Evolutionary conservation across 805 yeast species (phyloP).

Genomic region (Lachancea thermotolerans): DNA sequence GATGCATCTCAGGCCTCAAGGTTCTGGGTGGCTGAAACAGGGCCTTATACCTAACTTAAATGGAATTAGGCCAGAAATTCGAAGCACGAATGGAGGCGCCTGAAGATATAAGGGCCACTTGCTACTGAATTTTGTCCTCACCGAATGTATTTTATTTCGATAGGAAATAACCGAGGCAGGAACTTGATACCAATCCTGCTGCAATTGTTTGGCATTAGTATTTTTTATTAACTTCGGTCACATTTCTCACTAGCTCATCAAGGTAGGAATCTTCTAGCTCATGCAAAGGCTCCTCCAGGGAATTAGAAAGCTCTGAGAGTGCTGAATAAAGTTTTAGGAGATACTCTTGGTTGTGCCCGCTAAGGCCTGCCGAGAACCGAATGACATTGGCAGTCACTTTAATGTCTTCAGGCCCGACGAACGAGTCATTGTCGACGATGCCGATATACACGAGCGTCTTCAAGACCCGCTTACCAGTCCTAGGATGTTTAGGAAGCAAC

Average conservation of each 20-base stretch:
- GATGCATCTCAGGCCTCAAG: too few relatives aligned
- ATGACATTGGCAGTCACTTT: constrained; percentile 56
- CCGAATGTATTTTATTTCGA: too few relatives aligned
- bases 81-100: too few relatives aligned
- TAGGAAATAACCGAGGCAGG: too few relatives aligned
- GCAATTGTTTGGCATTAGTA: not conserved
- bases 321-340: constrained; percentile 48
- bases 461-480: constrained; percentile 38
- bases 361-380: constrained; percentile 56
- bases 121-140: too few relatives aligned
- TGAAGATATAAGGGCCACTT: too few relatives aligned
- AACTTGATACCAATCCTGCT: too few relatives aligned
- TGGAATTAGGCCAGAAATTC: too few relatives aligned
- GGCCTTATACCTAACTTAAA: too few relatives aligned
- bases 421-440: constrained; percentile 70
- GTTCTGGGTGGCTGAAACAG: too few relatives aligned
- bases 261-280: not conserved
- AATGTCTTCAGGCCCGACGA: constrained; percentile 72
- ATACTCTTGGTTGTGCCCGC: constrained; percentile 76
- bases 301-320: constrained; percentile 28
- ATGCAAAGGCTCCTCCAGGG: not conserved
- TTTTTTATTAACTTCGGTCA: not conserved
- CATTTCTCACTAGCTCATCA: not conserved
- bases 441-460: constrained; percentile 74
- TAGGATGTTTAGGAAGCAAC: constrained; percentile 26